A percentile compares a stretch with the other conserved stretches of the same genome.
These are phyloP conservation scores for Amanita polypyramis DNA, from an alignment of 768 basidiomycete species.

Conservation along the genomic window DNA sequence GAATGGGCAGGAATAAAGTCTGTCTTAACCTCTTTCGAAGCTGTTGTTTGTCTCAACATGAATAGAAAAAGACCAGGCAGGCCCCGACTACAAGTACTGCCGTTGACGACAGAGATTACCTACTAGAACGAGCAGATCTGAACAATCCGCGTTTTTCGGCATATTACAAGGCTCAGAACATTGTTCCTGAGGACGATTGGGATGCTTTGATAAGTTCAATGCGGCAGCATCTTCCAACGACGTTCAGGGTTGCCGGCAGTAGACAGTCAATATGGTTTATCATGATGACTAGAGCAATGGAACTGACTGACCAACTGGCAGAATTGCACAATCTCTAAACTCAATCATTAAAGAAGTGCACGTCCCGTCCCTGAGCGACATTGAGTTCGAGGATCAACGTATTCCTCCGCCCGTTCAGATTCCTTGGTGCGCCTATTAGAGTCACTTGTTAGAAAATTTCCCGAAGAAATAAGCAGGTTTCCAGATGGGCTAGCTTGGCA, in stretches of 20 bases:
- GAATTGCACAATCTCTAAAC: conserved; percentile 67
- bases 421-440: conserved; percentile 50
- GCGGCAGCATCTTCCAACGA: conserved; percentile 74
- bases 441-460: not conserved
- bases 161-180: conserved; percentile 69
- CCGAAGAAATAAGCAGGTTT: conserved; percentile 50
- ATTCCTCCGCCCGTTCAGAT: conserved; percentile 78
- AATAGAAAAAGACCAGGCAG: not conserved
- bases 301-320: conserved; percentile 17
- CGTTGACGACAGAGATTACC: not conserved
- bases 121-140: conserved; percentile 27
- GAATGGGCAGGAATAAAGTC: conserved; percentile 7
- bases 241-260: conserved; percentile 87
- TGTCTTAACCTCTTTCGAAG: not conserved
- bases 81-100: not conserved
- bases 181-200: conserved; percentile 78
- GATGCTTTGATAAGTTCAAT: conserved; percentile 54
- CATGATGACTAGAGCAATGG: not conserved
- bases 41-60: not conserved
- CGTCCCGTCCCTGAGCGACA: conserved; percentile 63
- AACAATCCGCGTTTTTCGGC: conserved; percentile 53
- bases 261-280: conserved; percentile 46
- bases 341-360: conserved; percentile 66
- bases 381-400: conserved; percentile 64
- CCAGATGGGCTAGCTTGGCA: conserved; percentile 96